Evolutionary conservation across 192 early-diverging fungal genomes (phyloP), one percentile per base, ranked within the genome.

Genomic region (Mortierella antarctica): DNA sequence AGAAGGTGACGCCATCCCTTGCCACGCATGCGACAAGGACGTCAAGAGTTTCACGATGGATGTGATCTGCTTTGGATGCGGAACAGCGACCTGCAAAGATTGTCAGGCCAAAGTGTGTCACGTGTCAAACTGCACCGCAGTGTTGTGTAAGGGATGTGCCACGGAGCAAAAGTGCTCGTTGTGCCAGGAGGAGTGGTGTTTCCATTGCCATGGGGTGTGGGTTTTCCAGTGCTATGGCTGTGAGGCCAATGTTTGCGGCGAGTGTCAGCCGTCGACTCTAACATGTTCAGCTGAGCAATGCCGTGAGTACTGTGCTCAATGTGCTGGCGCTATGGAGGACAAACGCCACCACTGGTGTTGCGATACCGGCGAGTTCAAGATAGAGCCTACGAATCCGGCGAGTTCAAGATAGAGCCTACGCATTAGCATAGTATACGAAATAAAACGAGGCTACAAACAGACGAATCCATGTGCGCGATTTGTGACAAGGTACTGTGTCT

Each of bases 251-350:
- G 57, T 58, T 58, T 58, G 57, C 23, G 23, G 20, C 17, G 57
- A 58, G 57, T 58, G 57, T 14, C 57, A 58, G 57, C 23, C 57
- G 39, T 58, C 57, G 57, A 58, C 5, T 0, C 39, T 58, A 14
- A 58, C 20, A 14, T 58, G 57, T 14, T 58, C 57, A 40, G 57
- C 14, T 6, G 57, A 58, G 57, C 8, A 58, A 58, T 58, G 39
- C 57, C 57, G 57, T 8, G 10, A 60, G 58, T 60, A 60, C 58
- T 60, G 58, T 60, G 58, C 41, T 60, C 58, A 60, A 42, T 60
- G 58, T 42, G 42, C 58, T 44, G 42, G 58, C 58, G 58, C 41
- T 14, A 60, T 60, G 58, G 41, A 4, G 58, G 41, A 60, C 42
- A 60, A 44, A 15, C 40, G 42, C 58, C 40, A 60, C 58, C 58